phyloP scores from a whole-genome alignment of 768 basidiomycete species.

The Grammothele lineata region DNA sequence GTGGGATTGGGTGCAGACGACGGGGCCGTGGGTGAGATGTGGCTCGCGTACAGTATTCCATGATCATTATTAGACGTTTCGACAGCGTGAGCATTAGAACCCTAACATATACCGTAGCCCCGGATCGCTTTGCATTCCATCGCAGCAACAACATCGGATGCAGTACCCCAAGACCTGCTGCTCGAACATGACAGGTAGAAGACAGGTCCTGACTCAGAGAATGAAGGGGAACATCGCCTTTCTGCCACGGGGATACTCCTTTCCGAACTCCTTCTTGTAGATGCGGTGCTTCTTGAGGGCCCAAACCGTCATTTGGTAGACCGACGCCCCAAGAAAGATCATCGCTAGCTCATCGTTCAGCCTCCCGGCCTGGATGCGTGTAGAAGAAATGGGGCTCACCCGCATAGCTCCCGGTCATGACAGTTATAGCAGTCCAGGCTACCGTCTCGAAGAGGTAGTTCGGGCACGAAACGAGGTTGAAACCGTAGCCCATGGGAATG shows the following conservation, averaged over 20 bases:
- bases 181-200: background rate
- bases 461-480: slow-evolving; percentile 79
- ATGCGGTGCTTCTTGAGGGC: slow-evolving; percentile 84
- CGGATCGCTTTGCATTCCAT: too few species aligned
- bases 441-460: slow-evolving; percentile 93
- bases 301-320: slow-evolving; percentile 76
- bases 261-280: slow-evolving; percentile 94
- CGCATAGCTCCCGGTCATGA: slow-evolving; percentile 74
- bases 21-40: slow-evolving; percentile 55
- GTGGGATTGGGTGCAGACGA: slow-evolving; percentile 30
- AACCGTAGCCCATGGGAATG: slow-evolving; percentile 94
- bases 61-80: slow-evolving; percentile 12
- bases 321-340: slow-evolving; percentile 62
- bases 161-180: too few species aligned
- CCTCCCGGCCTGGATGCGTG: too few species aligned
- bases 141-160: too few species aligned
- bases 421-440: slow-evolving; percentile 65
- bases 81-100: too few species aligned
- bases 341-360: slow-evolving; percentile 34
- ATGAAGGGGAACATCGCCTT: slow-evolving; percentile 81
- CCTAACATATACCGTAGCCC: too few species aligned
- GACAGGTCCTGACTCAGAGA: slow-evolving; percentile 27
- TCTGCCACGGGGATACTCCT: slow-evolving; percentile 68
- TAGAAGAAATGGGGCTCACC: slow-evolving; percentile 55
- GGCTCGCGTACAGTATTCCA: slow-evolving; percentile 83